Evolutionary conservation across 2,329 filamentous ascomycete species (phyloP), one percentile per base, ranked within the genome.

Genomic region (Aspergillus neoniger): DNA sequence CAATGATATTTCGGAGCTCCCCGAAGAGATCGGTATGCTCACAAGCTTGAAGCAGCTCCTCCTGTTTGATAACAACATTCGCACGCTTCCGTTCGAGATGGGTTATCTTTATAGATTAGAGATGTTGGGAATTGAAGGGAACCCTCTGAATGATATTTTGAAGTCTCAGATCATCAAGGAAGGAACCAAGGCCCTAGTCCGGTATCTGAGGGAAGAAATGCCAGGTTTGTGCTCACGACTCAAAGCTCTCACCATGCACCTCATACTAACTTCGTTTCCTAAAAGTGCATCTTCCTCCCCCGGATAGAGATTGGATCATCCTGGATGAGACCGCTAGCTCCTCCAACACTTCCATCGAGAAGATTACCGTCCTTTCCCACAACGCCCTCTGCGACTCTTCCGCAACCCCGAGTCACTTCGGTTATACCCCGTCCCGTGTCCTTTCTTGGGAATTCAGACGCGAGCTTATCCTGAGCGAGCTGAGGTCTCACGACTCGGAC

Each of bases 381-480:
- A 99, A 99, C 75, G 96, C 94, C 50, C 85, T 99, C 10, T 97
- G 94, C 77, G 92, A 97, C 77, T 91, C 92, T 71, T 96, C 95
- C 69, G 93, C 93, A 4, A 97, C 93, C 0, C 83, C 87, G 57
- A 84, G 88, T 57, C 87, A 91, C 63, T 98, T 97, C 74, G 94
- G 94, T 47, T 98, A 98, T 75, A 94, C 92, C 0, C 91, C 95
- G 2, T 89, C 88, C 15, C 85, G 85, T 58, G 92, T 92, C 8
- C 82, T 99, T 23, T 82, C 86, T 28, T 99, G 95, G 95, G 90
- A 95, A 39, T 92, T 91, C 71, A 88, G 95, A 57, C 90, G 89
- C 71, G 86, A 91, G 59, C 86, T 90, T 60, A 95, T 99, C 63
- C 79, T 97, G 59, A 87, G 89, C 53, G 94, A 98, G 75, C 85